These are phyloP conservation scores for Trifolium fragiferum DNA, from an alignment of 306 rosid species.

Conservation along the genomic window DNA sequence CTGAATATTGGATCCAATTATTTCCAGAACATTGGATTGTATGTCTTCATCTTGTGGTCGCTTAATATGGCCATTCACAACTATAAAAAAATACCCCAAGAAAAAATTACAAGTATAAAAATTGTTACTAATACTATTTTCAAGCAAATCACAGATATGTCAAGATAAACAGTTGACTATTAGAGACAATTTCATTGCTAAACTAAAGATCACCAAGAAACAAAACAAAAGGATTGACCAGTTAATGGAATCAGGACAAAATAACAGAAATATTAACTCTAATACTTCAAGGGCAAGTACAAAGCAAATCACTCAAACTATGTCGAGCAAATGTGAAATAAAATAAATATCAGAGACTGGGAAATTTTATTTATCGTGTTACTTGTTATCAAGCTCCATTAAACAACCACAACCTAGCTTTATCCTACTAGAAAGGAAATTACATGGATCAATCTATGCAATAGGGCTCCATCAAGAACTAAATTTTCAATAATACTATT, in stretches of 20 bases:
- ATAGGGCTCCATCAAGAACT: constrained; percentile 8
- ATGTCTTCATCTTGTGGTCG: constrained; percentile 98
- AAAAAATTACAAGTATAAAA: constrained; percentile 23
- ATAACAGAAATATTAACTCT: constrained; percentile 9
- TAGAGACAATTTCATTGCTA: constrained; percentile 12
- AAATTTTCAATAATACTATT: background rate
- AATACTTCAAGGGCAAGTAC: constrained; percentile 7
- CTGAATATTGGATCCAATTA: constrained; percentile 88
- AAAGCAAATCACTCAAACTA: constrained; percentile 3
- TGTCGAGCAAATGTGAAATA: background rate
- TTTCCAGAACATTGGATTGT: constrained; percentile 92
- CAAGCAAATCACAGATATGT: constrained; percentile 20
- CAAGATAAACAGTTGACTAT: background rate
- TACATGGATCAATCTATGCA: background rate
- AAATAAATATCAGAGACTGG: background rate
- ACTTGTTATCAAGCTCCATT: background rate
- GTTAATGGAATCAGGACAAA: background rate
- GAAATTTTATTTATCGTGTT: background rate
- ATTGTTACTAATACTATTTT: background rate
- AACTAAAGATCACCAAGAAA: constrained; percentile 21
- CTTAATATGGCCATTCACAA: constrained; percentile 82
- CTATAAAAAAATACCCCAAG: constrained; percentile 49
- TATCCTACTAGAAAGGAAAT: constrained; percentile 8
- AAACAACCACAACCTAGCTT: background rate
- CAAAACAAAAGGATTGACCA: constrained; percentile 28